These are phyloP conservation scores for Dactylellina leptospora DNA, from an alignment of 2,329 filamentous ascomycete genomes.

Conservation along the genomic window DNA sequence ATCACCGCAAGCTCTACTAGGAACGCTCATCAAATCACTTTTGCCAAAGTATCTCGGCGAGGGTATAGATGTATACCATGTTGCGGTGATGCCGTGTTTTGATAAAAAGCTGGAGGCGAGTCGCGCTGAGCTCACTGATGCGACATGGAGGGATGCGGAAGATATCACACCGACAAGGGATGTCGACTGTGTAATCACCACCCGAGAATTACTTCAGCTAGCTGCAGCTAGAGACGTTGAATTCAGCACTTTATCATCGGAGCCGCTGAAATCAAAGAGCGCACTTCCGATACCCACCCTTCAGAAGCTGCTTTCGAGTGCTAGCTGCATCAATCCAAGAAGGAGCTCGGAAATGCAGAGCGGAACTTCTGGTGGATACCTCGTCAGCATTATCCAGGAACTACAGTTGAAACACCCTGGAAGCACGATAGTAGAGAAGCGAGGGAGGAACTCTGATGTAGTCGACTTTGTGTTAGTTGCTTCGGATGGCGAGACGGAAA, in stretches of 20 bases:
- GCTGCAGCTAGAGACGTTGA: conserved; percentile 80
- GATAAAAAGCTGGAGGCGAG: conserved; percentile 99
- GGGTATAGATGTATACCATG: conserved; percentile 85
- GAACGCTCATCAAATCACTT: conserved; percentile 87
- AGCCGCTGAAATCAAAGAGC: conserved; percentile 72
- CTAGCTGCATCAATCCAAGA: neutral
- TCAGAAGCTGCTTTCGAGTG: conserved; percentile 5
- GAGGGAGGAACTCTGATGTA: conserved; percentile 89
- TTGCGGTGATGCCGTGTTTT: conserved; percentile 98
- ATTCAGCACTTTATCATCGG: conserved; percentile 67
- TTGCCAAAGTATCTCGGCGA: conserved; percentile 71
- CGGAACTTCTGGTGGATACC: conserved; percentile 87
- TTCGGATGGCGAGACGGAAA: conserved; percentile 52
- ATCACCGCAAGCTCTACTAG: conserved; percentile 90
- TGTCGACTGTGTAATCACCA: conserved; percentile 97
- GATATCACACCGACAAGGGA: conserved; percentile 72
- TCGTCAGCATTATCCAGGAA: conserved; percentile 82
- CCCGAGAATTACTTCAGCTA: conserved; percentile 90
- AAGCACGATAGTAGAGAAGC: conserved; percentile 73
- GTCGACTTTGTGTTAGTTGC: conserved; percentile 71
- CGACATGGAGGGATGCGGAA: conserved; percentile 68
- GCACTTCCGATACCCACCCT: conserved; percentile 26
- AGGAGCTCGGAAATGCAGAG: conserved; percentile 60
- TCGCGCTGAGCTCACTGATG: conserved; percentile 86
- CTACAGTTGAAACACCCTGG: conserved; percentile 76